phyloP scores from a whole-genome alignment of 2,329 filamentous ascomycete species.

The Xylaria sp. region DNA sequence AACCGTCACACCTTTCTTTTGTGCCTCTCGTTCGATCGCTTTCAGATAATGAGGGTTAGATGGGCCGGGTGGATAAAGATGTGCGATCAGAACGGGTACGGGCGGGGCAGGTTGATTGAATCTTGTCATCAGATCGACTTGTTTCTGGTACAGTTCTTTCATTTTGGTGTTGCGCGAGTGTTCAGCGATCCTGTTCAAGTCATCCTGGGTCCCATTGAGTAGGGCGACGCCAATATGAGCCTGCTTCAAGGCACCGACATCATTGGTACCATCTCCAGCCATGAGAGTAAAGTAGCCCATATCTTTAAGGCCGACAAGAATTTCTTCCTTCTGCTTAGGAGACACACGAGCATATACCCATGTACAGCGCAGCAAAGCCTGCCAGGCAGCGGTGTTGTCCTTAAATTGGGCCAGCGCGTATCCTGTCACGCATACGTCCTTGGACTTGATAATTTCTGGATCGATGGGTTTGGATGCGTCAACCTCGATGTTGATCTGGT shows the following conservation, averaged over 20 bases:
- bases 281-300: conserved; percentile 98
- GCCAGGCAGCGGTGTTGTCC: conserved; percentile 76
- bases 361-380: conserved; percentile 82
- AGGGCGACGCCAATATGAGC: conserved; percentile 96
- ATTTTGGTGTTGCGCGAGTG: conserved; percentile 95
- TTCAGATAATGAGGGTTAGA: conserved; percentile 94
- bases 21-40: conserved; percentile 86
- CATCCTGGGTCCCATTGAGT: conserved; percentile 92
- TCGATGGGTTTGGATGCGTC: conserved; percentile 86
- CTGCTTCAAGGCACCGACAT: conserved; percentile 97
- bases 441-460: conserved; percentile 79
- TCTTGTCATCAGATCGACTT: conserved; percentile 87
- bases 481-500: conserved; percentile 85
- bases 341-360: conserved; percentile 99
- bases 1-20: conserved; percentile 76
- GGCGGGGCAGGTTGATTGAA: conserved; percentile 96
- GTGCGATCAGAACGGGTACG: conserved; percentile 90
- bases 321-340: conserved; percentile 98
- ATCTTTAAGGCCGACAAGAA: conserved; percentile 94
- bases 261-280: conserved; percentile 98
- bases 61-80: conserved; percentile 91
- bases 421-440: conserved; percentile 95
- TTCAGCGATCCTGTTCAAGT: conserved; percentile 90
- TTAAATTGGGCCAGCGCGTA: conserved; percentile 93
- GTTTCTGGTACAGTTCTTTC: conserved; percentile 99